Evolutionary conservation across 2,329 filamentous ascomycete genomes (phyloP).

Genomic region (Cercospora sojina): DNA sequence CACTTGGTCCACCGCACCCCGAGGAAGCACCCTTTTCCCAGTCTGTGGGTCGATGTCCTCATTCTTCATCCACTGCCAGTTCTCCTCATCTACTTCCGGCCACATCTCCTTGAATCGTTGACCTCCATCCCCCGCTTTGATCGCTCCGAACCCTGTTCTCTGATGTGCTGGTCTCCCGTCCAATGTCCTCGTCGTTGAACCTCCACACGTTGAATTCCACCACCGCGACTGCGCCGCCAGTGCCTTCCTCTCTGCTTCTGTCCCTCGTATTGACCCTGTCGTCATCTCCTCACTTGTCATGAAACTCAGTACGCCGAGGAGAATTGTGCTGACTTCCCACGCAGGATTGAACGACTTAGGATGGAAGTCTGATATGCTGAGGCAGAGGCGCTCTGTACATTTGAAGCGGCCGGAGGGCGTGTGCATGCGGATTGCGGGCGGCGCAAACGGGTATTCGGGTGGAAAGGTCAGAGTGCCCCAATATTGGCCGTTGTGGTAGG

Average conservation of each 20-base stretch:
- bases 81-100: constrained; percentile 84
- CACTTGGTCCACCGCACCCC: constrained; percentile 62
- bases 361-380: constrained; percentile 96
- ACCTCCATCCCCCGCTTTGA: constrained; percentile 89
- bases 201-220: constrained; percentile 96
- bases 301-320: constrained; percentile 90
- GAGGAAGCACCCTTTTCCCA: constrained; percentile 52
- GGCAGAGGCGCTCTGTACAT: constrained; percentile 83
- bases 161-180: constrained; percentile 39
- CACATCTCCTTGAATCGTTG: constrained; percentile 87
- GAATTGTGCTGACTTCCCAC: constrained; percentile 95
- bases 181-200: constrained; percentile 58
- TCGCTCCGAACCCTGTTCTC: constrained; percentile 68
- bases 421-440: constrained; percentile 98
- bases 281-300: constrained; percentile 99
- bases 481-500: constrained; percentile 93
- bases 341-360: constrained; percentile 97
- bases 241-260: constrained; percentile 72
- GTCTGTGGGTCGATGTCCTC: constrained; percentile 75
- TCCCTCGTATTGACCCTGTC: constrained; percentile 80
- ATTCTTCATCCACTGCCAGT: constrained; percentile 87
- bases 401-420: constrained; percentile 95
- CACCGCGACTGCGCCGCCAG: constrained; percentile 77
- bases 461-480: constrained; percentile 97
- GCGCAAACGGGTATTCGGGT: constrained; percentile 93